These are phyloP conservation scores for Lenwebbia sp. DNA, from an alignment of 345 rosid genomes.

Conservation along the genomic window DNA sequence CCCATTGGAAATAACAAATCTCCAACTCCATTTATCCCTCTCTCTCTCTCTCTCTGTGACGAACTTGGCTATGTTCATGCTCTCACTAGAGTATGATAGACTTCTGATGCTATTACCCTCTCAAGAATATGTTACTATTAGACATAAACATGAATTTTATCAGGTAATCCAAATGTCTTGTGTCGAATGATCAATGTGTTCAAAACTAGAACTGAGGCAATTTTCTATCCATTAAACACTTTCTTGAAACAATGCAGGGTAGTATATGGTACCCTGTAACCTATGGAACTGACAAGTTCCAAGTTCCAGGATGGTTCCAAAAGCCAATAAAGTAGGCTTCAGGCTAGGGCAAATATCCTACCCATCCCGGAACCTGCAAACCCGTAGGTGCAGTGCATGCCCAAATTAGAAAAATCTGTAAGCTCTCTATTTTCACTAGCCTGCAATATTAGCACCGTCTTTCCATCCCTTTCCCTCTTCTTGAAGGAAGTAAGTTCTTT, in stretches of 20 bases:
- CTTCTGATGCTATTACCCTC: background rate
- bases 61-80: background rate
- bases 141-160: background rate
- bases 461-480: background rate
- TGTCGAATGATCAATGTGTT: background rate
- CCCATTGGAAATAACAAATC: background rate
- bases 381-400: background rate
- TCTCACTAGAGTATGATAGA: background rate
- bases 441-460: background rate
- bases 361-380: background rate
- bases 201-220: background rate
- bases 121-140: background rate
- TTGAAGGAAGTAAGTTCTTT: background rate
- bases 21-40: background rate
- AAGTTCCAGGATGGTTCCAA: background rate
- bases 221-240: background rate
- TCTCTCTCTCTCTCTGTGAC: background rate
- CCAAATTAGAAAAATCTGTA: background rate
- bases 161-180: background rate
- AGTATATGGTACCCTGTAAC: background rate
- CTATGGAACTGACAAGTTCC: background rate
- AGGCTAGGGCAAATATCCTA: background rate
- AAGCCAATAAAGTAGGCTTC: too few relatives aligned
- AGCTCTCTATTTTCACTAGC: background rate
- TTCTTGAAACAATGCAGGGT: background rate